phyloP scores from a whole-genome alignment of 1,284 basidiomycete species.

The Pseudozyma pruni region DNA sequence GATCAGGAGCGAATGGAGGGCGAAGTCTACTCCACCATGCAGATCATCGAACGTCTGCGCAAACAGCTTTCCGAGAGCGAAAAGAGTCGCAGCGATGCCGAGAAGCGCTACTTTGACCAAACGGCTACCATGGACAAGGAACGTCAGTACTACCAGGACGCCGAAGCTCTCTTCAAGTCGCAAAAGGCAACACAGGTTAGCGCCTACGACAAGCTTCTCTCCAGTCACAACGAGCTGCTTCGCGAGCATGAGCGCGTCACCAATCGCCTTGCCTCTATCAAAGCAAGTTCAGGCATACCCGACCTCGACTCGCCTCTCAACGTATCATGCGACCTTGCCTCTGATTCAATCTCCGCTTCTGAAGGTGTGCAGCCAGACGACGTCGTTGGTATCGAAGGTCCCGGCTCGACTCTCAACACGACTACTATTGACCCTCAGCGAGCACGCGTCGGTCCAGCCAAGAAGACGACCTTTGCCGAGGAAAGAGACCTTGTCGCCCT shows the following conservation, averaged over 20 bases:
- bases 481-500: slow-evolving; percentile 28
- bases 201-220: slow-evolving; percentile 50
- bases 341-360: neutral
- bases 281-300: slow-evolving; percentile 7
- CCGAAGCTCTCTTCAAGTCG: slow-evolving; percentile 52
- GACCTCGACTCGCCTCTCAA: slow-evolving; percentile 3
- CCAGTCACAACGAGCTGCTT: slow-evolving; percentile 45
- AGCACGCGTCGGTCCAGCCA: neutral
- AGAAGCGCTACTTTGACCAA: slow-evolving; percentile 54
- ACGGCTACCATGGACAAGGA: slow-evolving; percentile 60
- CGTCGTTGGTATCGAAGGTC: neutral
- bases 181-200: slow-evolving; percentile 47
- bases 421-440: neutral
- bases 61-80: slow-evolving; percentile 55
- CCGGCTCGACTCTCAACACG: neutral
- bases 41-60: slow-evolving; percentile 52
- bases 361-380: neutral
- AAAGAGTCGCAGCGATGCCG: slow-evolving; percentile 44
- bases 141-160: slow-evolving; percentile 56
- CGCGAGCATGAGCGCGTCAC: slow-evolving; percentile 52
- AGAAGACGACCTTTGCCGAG: slow-evolving; percentile 24
- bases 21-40: slow-evolving; percentile 52
- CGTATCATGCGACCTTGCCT: neutral
- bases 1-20: slow-evolving; percentile 60
- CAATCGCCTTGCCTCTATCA: slow-evolving; percentile 41